Base-by-base conservation (phyloP, 306 rosid species). In the Cicer yamashitae region DNA sequence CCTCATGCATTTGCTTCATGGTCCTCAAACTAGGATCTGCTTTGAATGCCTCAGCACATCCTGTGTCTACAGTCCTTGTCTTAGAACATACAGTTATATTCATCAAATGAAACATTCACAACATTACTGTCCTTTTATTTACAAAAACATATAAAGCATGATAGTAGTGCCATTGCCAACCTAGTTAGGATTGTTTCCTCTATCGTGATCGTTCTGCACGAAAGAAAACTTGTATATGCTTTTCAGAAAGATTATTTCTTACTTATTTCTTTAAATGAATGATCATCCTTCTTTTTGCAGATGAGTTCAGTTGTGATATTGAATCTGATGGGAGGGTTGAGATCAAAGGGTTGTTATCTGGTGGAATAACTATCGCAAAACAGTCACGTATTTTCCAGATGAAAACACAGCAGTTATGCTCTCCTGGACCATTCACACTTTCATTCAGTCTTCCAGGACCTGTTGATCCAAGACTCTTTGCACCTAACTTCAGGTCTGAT, bases 371-470 rank as follows among this genome's bases (percentile, higher is more conserved):
- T 10, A 79, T 91, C 69, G 86, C 41, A 44, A 91, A 86, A 77
- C 89, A 84, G n/a, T 79, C 86, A 0, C 88, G 90, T 6, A 77
- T 79, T 37, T 91, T 82, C 70, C 7, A 84, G 71, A 87, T 89
- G 90, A 84, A 84, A 75, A 62, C 72, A 62, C 86, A 13, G 79
- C 87, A 77, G 15, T 34, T 91, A 39, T 87, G 92, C 84, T 76
- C 88, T 8, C 83, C 93, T 22, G 96, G 96, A 65, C 90, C 89
- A 37, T 91, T 91, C 83, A 84, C 91, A 4, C 78, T 89, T 71
- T 86, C 90, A 38, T 91, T 89, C 84, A 82, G 76, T 78, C 94
- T 91, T 73, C 96, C 96, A 1, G 93, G 96, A 72, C 90, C 94
- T 44, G 90, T 91, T 65, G 90, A 91, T 84, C 96, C 96, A 6